These are phyloP conservation scores for Lentinula aciculospora DNA, from an alignment of 768 basidiomycete genomes.

Conservation along the genomic window DNA sequence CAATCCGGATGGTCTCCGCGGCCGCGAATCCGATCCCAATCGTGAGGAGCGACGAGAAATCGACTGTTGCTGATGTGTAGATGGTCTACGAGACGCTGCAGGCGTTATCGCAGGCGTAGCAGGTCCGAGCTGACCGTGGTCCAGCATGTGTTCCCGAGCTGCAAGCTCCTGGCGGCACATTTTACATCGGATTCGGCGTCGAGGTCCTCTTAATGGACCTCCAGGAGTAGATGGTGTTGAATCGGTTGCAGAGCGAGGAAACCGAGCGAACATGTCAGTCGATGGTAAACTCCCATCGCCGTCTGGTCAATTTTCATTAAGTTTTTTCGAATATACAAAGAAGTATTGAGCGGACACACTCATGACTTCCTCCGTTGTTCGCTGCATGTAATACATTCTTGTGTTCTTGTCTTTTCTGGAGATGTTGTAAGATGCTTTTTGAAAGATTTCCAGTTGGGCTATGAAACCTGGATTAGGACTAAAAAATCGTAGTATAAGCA, in stretches of 20 bases:
- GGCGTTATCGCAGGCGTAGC: conserved; percentile 51
- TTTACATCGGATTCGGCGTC: conserved; percentile 80
- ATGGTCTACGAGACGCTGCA: conserved; percentile 39
- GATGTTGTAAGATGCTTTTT: conserved; percentile 65
- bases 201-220: conserved; percentile 34
- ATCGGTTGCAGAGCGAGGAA: conserved; percentile 59
- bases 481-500: neutral
- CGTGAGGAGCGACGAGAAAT: conserved; percentile 16
- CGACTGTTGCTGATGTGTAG: conserved; percentile 14
- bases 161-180: conserved; percentile 90
- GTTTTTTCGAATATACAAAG: conserved; percentile 3
- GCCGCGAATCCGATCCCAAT: conserved; percentile 17
- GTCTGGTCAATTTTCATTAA: conserved; percentile 37
- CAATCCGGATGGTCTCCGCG: conserved; percentile 27
- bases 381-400: conserved; percentile 79
- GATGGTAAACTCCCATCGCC: conserved; percentile 64
- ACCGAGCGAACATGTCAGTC: conserved; percentile 73
- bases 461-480: conserved; percentile 89
- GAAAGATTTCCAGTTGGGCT: conserved; percentile 74
- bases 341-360: conserved; percentile 41
- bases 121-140: conserved; percentile 76
- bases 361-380: conserved; percentile 69
- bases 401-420: conserved; percentile 62
- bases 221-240: conserved; percentile 57
- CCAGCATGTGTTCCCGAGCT: conserved; percentile 88